Percentiles rank a stretch among this genome's conserved stretches.
These are phyloP conservation scores for Solanum hybrid DNA, from an alignment of 305 asterid genomes.

Conservation along the genomic window DNA sequence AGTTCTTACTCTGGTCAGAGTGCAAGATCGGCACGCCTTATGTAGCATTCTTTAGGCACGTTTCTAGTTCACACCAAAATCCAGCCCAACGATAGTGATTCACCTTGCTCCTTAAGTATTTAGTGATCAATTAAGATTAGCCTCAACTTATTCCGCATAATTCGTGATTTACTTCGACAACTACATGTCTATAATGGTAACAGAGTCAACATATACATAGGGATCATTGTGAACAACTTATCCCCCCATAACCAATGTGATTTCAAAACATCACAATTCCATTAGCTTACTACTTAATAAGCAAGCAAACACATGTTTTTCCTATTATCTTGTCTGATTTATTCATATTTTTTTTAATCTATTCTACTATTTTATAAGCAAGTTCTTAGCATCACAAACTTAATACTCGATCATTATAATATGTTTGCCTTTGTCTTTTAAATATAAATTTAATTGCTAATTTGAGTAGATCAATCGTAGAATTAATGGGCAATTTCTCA, in stretches of 20 bases:
- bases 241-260: too few relatives aligned
- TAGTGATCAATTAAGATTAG: not conserved
- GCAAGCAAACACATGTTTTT: not conserved
- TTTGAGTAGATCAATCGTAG: not conserved
- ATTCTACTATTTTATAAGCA: too few relatives aligned
- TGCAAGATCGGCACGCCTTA: not conserved
- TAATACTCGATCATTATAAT: too few relatives aligned
- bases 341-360: too few relatives aligned
- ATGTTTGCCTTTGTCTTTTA: too few relatives aligned
- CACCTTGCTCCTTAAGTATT: not conserved
- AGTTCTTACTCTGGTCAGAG: not conserved
- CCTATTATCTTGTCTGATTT: too few relatives aligned
- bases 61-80: not conserved
- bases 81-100: not conserved
- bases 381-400: not conserved
- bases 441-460: not conserved
- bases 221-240: not conserved
- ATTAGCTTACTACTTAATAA: not conserved
- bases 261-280: not conserved
- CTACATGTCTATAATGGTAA: too few relatives aligned
- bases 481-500: not conserved
- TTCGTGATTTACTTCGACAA: not conserved
- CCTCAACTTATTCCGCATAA: too few relatives aligned
- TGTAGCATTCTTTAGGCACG: not conserved
- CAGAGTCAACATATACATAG: too few relatives aligned